Evolutionary conservation across 2,329 filamentous ascomycete genomes (phyloP).

Genomic region (Epichloe uncinata): DNA sequence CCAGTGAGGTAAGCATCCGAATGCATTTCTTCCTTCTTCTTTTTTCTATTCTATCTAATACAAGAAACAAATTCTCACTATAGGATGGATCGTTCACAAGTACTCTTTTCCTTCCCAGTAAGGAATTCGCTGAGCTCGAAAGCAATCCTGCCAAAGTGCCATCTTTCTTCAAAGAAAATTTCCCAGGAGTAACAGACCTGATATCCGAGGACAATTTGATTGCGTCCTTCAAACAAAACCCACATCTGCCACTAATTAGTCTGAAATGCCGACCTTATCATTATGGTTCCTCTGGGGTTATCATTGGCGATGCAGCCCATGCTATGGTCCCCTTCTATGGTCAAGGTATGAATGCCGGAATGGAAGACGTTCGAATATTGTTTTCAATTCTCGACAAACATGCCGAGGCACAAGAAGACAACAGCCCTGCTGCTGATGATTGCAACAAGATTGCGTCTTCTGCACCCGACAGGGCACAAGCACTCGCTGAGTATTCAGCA

Average conservation of each 20-base stretch:
- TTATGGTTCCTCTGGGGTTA: conserved; percentile 60
- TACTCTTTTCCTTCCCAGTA: conserved; percentile 75
- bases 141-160: conserved; percentile 45
- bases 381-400: conserved; percentile 71
- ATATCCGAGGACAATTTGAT: conserved; percentile 56
- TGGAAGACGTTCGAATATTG: conserved; percentile 84
- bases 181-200: conserved; percentile 69
- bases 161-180: conserved; percentile 67
- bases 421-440: conserved; percentile 22
- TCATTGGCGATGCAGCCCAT: conserved; percentile 88
- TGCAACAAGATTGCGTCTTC: conserved; percentile 29
- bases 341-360: conserved; percentile 92
- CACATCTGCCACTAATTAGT: conserved; percentile 82
- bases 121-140: conserved; percentile 56
- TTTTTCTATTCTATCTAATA: conserved; percentile 4
- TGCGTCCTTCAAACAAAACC: conserved; percentile 65
- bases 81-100: conserved; percentile 87
- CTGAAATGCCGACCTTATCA: conserved; percentile 90
- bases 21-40: not conserved
- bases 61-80: conserved; percentile 4
- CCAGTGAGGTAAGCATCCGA: conserved; percentile 40
- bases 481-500: conserved; percentile 62
- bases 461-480: conserved; percentile 42
- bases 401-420: conserved; percentile 28
- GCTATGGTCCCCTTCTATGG: conserved; percentile 99